A percentile compares a stretch with the other conserved stretches of the same genome.
Evolutionary conservation across 768 basidiomycete genomes (phyloP).

Genomic region (Cantharellus cinnabarinus): DNA sequence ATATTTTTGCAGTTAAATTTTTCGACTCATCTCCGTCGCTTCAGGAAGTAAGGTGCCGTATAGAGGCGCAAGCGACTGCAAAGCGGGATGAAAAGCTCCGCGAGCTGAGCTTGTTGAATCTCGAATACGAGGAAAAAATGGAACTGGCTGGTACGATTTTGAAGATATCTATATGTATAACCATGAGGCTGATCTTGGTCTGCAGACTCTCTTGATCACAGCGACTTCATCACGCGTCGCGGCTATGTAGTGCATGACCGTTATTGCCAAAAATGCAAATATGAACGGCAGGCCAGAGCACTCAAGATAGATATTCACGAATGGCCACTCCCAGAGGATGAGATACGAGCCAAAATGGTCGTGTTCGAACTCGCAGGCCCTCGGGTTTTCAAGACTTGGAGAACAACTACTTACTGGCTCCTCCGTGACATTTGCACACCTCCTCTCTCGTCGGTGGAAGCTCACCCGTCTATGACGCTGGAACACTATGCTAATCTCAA

Average conservation of each 20-base stretch:
- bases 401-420: conserved; percentile 1
- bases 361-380: conserved; percentile 1
- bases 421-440: conserved; percentile 1
- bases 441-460: not conserved
- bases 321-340: conserved; percentile 2
- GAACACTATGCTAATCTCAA: not conserved
- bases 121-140: not conserved
- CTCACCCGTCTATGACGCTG: not conserved
- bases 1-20: conserved; percentile 15
- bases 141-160: not conserved
- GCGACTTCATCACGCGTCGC: not conserved
- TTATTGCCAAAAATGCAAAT: not conserved
- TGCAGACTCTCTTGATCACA: not conserved
- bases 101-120: not conserved
- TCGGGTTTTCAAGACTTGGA: conserved; percentile 1
- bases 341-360: not conserved
- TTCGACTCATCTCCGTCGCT: conserved; percentile 12
- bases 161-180: not conserved
- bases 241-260: conserved; percentile 2
- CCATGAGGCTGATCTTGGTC: not conserved
- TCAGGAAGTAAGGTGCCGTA: not conserved
- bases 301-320: conserved; percentile 2
- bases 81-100: not conserved
- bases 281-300: not conserved
- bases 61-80: not conserved